Conservation (phyloP, 2,329 filamentous ascomycete species). For the Ceratocystis variospora region DNA sequence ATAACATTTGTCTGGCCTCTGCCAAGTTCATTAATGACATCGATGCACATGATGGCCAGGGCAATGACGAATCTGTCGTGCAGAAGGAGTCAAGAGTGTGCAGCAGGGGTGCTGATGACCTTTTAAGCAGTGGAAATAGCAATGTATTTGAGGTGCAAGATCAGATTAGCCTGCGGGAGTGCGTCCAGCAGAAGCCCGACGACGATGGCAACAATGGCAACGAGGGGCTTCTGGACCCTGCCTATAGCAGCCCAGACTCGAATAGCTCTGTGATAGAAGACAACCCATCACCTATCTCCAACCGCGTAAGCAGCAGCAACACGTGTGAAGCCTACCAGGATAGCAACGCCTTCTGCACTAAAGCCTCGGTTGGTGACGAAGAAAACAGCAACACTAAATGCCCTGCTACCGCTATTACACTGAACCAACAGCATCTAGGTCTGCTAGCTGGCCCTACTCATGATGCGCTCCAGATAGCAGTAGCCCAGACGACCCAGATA, state of each 20-base stretch:
- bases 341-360: background rate
- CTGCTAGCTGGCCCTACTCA: background rate
- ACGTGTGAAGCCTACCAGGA: background rate
- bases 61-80: background rate
- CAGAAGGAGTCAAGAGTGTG: background rate
- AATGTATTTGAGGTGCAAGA: no score
- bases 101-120: no score
- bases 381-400: background rate
- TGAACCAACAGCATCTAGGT: background rate
- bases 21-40: background rate
- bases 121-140: no score
- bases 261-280: background rate
- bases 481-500: background rate
- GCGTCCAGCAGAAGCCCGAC: background rate
- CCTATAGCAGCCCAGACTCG: background rate
- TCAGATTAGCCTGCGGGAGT: no score
- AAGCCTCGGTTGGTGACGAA: background rate
- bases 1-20: background rate
- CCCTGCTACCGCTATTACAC: background rate
- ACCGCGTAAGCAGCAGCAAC: background rate
- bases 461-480: background rate
- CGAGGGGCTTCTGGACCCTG: background rate
- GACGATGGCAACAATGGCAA: background rate
- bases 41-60: background rate
- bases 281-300: background rate